Base-by-base conservation (phyloP, 176 grass and related monocot genomes). In the Rhynchospora breviuscula region DNA sequence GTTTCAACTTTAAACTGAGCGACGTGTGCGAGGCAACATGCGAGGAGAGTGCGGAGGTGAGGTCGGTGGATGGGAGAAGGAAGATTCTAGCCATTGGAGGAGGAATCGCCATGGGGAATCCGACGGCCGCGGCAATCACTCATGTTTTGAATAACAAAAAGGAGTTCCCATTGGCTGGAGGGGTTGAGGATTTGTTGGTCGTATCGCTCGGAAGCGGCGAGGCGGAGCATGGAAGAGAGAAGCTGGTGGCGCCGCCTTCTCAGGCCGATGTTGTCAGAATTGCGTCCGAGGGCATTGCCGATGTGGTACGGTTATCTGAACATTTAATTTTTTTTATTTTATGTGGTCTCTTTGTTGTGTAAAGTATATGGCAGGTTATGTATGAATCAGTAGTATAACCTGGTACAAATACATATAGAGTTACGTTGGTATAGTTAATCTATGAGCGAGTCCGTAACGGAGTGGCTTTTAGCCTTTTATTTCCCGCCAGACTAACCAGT, bases 101-200 rank as follows among this genome's bases (percentile, higher is more conserved):
- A 58, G 95, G 90, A 14, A 88, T 98, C 17, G 86, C 89, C 26
- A 89, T 98, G 11, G 87, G 89, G 3, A 98, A 98, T 88, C 95
- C 95, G 45, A 90, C 95, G 72, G 95, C 90, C 0, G 95, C 92
- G 14, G 95, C 95, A n/a, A 97, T 97, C 87, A 97, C 92, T 7
- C 95, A 97, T 88, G 95, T 97, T 52, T 88, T 97, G 84, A 97
- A 97, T 89, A 97, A 97, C 90, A 90, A 91, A 88, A 89, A 87
- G 71, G 95, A 94, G 86, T 97, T 94, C 70, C 95, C 95, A 0
- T 88, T 93, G 8, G 90, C 86, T 4, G 58, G 78, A 0, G 89
- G 90, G 19, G 87, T 94, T 22, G 81, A 94, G 54, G 89, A 97
- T 83, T 89, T 97, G n/a, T 86, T 97, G 66, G 90, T 94, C 62